phyloP scores from a whole-genome alignment of 805 yeast genomes.

The Brettanomyces anomalus region DNA sequence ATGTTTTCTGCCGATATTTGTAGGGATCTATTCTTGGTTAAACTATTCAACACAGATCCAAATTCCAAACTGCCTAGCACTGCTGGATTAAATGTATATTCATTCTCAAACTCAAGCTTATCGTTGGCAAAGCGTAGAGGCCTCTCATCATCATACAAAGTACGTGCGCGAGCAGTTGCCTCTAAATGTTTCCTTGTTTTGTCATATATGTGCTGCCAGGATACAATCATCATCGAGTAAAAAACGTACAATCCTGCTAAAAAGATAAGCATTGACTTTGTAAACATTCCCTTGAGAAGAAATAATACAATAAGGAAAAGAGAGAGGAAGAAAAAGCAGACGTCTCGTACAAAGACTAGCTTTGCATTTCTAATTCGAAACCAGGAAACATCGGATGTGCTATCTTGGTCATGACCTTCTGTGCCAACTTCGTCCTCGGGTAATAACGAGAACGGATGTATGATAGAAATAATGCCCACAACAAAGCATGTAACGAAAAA shows the following conservation, averaged over 20 bases:
- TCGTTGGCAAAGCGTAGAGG: conserved; percentile 11
- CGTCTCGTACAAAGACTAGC: conserved; percentile 51
- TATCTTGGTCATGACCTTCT: conserved; percentile 2
- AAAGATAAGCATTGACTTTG: conserved; percentile 41
- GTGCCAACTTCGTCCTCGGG: conserved; percentile 3
- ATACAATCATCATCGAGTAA: conserved; percentile 47
- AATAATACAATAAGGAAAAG: conserved; percentile 38
- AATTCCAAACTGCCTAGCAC: conserved; percentile 21
- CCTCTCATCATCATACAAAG: conserved; percentile 20
- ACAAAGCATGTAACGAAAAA: conserved; percentile 74
- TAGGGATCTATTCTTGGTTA: conserved; percentile 16
- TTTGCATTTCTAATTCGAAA: conserved; percentile 25
- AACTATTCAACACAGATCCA: conserved; percentile 17
- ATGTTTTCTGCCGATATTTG: conserved; percentile 6
- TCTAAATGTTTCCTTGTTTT: conserved; percentile 8
- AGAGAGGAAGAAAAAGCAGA: conserved; percentile 46
- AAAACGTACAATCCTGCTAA: conserved; percentile 48
- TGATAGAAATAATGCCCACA: conserved; percentile 66
- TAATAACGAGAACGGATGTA: conserved; percentile 52
- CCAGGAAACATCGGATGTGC: conserved; percentile 5
- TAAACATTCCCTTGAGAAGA: conserved; percentile 43
- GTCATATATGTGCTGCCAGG: conserved; percentile 31
- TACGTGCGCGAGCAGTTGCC: conserved; percentile 19
- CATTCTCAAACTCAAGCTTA: conserved; percentile 21
- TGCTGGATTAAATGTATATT: conserved; percentile 22